These are phyloP conservation scores for Epichloe festucae DNA, from an alignment of 2,329 filamentous ascomycete species.

Conservation along the genomic window DNA sequence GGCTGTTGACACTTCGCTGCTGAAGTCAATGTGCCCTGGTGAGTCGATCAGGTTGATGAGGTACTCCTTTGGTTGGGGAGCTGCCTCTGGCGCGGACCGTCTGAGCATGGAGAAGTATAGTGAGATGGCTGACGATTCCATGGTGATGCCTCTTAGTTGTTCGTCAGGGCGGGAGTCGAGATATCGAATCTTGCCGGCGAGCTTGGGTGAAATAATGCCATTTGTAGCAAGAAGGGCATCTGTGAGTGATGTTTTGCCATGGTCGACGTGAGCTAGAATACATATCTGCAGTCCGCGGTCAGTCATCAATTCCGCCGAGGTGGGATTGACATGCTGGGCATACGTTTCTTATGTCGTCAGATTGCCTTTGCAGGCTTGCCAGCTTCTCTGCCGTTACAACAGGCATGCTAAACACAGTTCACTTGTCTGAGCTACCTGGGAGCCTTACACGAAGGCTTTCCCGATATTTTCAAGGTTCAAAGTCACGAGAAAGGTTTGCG, in stretches of 20 bases:
- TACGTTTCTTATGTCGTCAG: conserved; percentile 87
- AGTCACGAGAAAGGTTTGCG: background rate
- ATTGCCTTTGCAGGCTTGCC: conserved; percentile 74
- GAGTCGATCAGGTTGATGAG: conserved; percentile 97
- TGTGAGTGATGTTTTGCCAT: conserved; percentile 95
- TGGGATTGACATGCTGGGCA: conserved; percentile 13
- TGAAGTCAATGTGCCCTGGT: conserved; percentile 96
- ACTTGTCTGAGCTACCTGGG: background rate
- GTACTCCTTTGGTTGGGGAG: conserved; percentile 71
- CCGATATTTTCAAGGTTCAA: background rate
- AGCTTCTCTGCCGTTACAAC: conserved; percentile 85
- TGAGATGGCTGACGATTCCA: conserved; percentile 98
- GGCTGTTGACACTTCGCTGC: conserved; percentile 92
- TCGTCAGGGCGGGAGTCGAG: conserved; percentile 94
- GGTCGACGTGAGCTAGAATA: conserved; percentile 91
- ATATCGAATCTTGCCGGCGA: conserved; percentile 95
- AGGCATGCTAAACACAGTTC: conserved; percentile 53
- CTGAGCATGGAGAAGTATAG: conserved; percentile 88
- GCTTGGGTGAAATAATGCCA: conserved; percentile 95
- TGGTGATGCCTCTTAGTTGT: conserved; percentile 93
- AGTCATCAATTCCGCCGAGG: background rate
- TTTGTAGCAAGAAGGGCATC: conserved; percentile 96
- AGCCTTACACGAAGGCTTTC: background rate
- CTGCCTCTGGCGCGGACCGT: conserved; percentile 52
- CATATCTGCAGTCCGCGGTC: conserved; percentile 51